Percentiles rank a stretch among this genome's conserved stretches.
These are phyloP conservation scores for Cadophora luteo-olivacea DNA, from an alignment of 2,329 filamentous ascomycete genomes.

Conservation along the genomic window DNA sequence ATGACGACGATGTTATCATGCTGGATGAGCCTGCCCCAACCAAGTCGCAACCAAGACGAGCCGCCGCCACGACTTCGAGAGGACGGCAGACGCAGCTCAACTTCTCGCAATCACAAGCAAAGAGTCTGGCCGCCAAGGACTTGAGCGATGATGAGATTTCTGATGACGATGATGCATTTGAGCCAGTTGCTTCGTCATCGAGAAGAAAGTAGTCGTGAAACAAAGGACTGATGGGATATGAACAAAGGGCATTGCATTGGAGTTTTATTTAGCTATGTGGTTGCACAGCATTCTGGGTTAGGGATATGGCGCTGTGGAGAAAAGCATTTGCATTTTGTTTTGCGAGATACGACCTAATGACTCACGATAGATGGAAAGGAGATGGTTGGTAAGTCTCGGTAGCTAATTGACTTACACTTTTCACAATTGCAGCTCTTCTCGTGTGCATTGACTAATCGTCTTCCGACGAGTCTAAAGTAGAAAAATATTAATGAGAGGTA, in stretches of 20 bases:
- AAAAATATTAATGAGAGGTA: not conserved
- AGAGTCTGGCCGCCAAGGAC: conserved; percentile 52
- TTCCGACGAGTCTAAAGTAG: too few species aligned
- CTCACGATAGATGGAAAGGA: not conserved
- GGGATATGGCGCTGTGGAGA: not conserved
- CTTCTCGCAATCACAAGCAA: conserved; percentile 53
- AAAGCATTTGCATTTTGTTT: conserved; percentile 9
- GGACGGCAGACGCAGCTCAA: conserved; percentile 56
- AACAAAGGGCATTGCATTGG: not conserved
- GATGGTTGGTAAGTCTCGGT: not conserved
- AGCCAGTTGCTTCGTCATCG: conserved; percentile 44
- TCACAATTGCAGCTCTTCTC: not conserved
- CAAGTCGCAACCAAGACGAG: conserved; percentile 44
- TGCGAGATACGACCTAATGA: conserved; percentile 4
- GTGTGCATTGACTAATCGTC: too few species aligned
- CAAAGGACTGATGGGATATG: not conserved
- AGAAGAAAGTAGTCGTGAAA: conserved; percentile 16
- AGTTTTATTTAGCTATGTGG: not conserved
- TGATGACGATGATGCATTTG: conserved; percentile 64
- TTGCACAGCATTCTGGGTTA: not conserved
- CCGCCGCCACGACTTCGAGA: conserved; percentile 42
- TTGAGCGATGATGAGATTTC: conserved; percentile 72
- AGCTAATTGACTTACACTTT: conserved; percentile 1
- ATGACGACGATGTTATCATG: conserved; percentile 59
- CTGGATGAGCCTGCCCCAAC: conserved; percentile 53